A percentile compares a stretch with the other conserved stretches of the same genome.
phyloP scores from a whole-genome alignment of 2,329 filamentous ascomycete species.

The Sporothrix brasiliensis region DNA sequence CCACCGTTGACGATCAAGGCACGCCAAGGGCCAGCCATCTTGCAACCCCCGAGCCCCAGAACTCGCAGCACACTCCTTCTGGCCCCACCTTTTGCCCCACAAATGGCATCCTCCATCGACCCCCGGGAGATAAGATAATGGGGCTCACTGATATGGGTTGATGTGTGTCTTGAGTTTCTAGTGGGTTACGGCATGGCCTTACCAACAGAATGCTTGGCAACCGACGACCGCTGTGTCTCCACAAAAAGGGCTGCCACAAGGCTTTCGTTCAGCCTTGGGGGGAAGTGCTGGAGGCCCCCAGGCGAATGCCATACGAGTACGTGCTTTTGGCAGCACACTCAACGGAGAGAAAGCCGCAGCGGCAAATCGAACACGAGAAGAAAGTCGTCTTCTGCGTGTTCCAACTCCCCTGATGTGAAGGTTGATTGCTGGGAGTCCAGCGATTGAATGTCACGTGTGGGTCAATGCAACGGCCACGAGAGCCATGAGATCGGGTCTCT shows the following conservation, averaged over 20 bases:
- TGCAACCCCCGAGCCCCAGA: too few relatives aligned
- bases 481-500: slow-evolving; percentile 18
- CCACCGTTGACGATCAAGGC: slow-evolving; percentile 21
- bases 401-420: neutral
- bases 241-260: neutral
- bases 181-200: slow-evolving; percentile 28
- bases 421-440: slow-evolving; percentile 16
- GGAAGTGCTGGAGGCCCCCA: neutral
- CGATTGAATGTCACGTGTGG: neutral
- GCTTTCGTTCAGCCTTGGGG: slow-evolving; percentile 13
- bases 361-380: too few relatives aligned
- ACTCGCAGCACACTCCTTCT: too few relatives aligned
- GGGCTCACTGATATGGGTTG: neutral
- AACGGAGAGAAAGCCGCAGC: slow-evolving; percentile 7
- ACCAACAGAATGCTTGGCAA: slow-evolving; percentile 12
- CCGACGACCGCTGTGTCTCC: neutral
- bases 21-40: neutral
- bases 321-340: neutral
- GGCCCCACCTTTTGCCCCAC: neutral
- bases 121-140: slow-evolving; percentile 24
- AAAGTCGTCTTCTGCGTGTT: neutral
- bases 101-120: neutral
- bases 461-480: too few relatives aligned
- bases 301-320: neutral
- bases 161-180: slow-evolving; percentile 25